These are phyloP conservation scores for Aspergillus oerlinghausenensis DNA, from an alignment of 2,329 filamentous ascomycete genomes.

Conservation along the genomic window DNA sequence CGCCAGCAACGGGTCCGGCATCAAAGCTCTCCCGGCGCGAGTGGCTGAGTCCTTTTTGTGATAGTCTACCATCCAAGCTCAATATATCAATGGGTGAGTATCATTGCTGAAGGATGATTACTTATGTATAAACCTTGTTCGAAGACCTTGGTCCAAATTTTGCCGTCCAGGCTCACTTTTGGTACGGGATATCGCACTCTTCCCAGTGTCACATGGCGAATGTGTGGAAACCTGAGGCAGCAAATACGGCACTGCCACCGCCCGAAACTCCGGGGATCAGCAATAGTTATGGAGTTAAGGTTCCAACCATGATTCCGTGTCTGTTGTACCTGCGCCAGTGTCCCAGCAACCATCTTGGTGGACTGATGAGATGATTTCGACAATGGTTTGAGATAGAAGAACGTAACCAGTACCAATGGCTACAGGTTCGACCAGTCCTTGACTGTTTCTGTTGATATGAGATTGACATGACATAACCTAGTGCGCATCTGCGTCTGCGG, in stretches of 20 bases:
- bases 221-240: slow-evolving; percentile 13
- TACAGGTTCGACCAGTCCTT: slow-evolving; percentile 17
- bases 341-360: background rate
- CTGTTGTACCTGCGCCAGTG: background rate
- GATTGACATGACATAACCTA: slow-evolving; percentile 23
- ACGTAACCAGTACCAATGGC: slow-evolving; percentile 14
- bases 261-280: slow-evolving; percentile 13
- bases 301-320: background rate
- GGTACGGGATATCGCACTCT: background rate
- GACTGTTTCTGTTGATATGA: slow-evolving; percentile 1
- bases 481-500: slow-evolving; percentile 95
- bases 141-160: background rate
- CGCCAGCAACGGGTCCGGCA: too few relatives aligned
- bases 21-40: background rate
- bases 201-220: background rate
- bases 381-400: slow-evolving; percentile 12
- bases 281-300: background rate
- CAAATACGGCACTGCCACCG: slow-evolving; percentile 13
- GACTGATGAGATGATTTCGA: background rate
- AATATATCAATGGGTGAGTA: background rate
- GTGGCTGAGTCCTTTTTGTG: slow-evolving; percentile 2
- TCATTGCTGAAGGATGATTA: background rate
- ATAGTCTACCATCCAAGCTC: background rate
- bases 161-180: background rate
- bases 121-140: background rate